A percentile compares a stretch with the other conserved stretches of the same genome.
Conservation (phyloP, 768 basidiomycete genomes). For the Trametes punicea region DNA sequence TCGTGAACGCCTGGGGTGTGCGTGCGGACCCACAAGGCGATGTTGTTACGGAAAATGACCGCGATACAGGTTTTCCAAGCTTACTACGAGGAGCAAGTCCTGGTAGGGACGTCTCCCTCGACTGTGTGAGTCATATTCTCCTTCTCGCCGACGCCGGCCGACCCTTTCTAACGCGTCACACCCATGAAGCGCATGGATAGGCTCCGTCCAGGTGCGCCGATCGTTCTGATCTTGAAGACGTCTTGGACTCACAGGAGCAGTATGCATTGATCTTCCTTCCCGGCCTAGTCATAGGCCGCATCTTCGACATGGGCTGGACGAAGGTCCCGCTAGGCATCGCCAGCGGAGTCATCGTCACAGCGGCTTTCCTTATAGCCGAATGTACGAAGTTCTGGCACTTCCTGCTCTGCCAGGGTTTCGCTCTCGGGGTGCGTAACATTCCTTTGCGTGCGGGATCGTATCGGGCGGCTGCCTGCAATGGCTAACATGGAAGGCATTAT, state of each 20-base stretch:
- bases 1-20: slow-evolving; percentile 71
- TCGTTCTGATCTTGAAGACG: not conserved
- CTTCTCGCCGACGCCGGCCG: not conserved
- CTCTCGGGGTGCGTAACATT: slow-evolving; percentile 51
- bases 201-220: slow-evolving; percentile 37
- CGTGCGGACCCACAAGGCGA: slow-evolving; percentile 24
- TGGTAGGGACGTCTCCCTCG: slow-evolving; percentile 50
- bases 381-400: slow-evolving; percentile 76
- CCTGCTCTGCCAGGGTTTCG: slow-evolving; percentile 66
- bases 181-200: slow-evolving; percentile 66
- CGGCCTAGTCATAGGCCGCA: slow-evolving; percentile 55
- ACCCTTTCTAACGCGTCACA: not conserved
- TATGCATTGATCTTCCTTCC: slow-evolving; percentile 59
- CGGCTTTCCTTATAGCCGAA: slow-evolving; percentile 61
- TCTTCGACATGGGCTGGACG: slow-evolving; percentile 72
- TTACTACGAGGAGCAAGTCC: slow-evolving; percentile 56
- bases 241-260: slow-evolving; percentile 32
- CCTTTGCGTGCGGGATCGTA: not conserved
- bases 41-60: not conserved
- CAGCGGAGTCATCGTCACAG: slow-evolving; percentile 45
- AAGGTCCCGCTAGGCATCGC: slow-evolving; percentile 44
- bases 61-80: slow-evolving; percentile 60
- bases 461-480: not conserved
- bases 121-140: slow-evolving; percentile 48
- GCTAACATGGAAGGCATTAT: slow-evolving; percentile 10